A percentile compares a stretch with the other conserved stretches of the same genome.
Evolutionary conservation across 164 flowering plant genomes (phyloP).

Genomic region (Vitis amurensis): DNA sequence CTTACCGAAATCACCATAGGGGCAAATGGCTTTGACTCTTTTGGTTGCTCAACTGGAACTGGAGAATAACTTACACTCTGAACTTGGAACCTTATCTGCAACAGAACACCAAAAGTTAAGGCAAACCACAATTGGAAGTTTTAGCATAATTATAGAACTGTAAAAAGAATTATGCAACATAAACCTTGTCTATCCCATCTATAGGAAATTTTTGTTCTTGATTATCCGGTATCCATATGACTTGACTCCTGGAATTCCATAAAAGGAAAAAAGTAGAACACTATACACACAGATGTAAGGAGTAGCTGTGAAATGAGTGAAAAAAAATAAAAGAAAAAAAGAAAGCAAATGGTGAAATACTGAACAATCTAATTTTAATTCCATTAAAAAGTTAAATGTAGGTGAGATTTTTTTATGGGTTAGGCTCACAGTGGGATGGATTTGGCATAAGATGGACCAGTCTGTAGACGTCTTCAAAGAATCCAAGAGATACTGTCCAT

Average conservation of each 20-base stretch:
- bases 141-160: no score
- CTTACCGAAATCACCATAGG: constrained; percentile 89
- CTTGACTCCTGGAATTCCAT: constrained; percentile 34
- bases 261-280: not conserved
- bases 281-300: not conserved
- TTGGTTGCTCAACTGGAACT: constrained; percentile 64
- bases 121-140: not conserved
- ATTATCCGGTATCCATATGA: constrained; percentile 59
- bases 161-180: not conserved
- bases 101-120: constrained; percentile 2
- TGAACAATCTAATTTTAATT: not conserved
- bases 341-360: no score
- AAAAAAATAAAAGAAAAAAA: no score
- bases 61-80: constrained; percentile 61
- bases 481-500: constrained; percentile 83
- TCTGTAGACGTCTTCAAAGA: constrained; percentile 71
- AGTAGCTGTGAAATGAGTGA: no score
- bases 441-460: constrained; percentile 53
- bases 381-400: not conserved
- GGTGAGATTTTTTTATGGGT: constrained; percentile 18
- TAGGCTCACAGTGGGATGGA: constrained; percentile 37
- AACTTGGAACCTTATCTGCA: constrained; percentile 78
- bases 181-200: constrained; percentile 60
- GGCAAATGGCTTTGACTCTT: constrained; percentile 75
- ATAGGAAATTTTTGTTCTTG: constrained; percentile 32